Evolutionary conservation across 768 basidiomycete species (phyloP).

Genomic region (Leucosporidium yakuticum): DNA sequence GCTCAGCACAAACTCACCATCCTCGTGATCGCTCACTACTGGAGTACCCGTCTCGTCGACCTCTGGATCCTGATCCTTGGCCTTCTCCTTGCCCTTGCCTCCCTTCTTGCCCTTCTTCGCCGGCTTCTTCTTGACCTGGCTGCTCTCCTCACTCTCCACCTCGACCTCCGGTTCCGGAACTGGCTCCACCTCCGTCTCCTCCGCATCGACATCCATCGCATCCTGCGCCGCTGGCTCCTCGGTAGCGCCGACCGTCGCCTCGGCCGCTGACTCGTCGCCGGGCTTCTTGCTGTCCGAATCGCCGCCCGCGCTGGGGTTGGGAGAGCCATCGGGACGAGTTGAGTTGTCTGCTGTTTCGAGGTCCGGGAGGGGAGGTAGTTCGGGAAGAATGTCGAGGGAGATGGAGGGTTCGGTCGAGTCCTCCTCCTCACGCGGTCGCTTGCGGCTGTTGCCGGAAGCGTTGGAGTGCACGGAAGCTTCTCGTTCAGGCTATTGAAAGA

Average conservation of each 20-base stretch:
- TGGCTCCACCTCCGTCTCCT: conserved; percentile 14
- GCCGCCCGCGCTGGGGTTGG: no score
- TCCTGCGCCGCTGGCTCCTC: conserved; percentile 5
- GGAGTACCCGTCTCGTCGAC: background rate
- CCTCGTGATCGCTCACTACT: conserved; percentile 29
- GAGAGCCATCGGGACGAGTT: no score
- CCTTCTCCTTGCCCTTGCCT: background rate
- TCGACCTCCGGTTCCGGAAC: background rate
- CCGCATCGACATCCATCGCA: conserved; percentile 3
- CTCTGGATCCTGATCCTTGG: background rate
- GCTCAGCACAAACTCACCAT: conserved; percentile 18
- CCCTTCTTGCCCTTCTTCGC: conserved; percentile 1
- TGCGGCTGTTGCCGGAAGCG: no score
- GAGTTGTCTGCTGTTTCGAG: no score
- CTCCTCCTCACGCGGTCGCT: no score
- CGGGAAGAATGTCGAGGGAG: no score
- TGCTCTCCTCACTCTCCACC: conserved; percentile 7
- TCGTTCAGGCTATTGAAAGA: no score
- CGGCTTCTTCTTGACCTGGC: no score
- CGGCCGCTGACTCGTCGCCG: background rate
- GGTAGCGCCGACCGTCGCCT: no score
- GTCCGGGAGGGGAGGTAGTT: no score
- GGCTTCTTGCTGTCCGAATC: background rate
- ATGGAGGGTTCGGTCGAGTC: no score
- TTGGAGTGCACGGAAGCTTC: no score